These are phyloP conservation scores for Fusarium xyrophilum DNA, from an alignment of 2,329 filamentous ascomycete genomes.

Conservation along the genomic window DNA sequence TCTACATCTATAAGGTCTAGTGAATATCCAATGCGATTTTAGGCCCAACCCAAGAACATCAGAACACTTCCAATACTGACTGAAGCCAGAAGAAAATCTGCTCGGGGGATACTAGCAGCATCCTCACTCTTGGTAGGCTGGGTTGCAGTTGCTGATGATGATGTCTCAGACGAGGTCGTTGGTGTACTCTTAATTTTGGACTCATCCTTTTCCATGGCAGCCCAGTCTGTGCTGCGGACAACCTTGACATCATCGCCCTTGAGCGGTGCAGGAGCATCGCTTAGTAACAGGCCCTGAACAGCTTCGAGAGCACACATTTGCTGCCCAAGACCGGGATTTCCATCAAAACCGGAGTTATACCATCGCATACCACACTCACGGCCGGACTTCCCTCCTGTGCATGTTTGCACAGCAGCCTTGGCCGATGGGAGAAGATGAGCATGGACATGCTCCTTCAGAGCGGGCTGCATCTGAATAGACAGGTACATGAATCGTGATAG, in stretches of 20 bases:
- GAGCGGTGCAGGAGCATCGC: slow-evolving; percentile 54
- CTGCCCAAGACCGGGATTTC: slow-evolving; percentile 63
- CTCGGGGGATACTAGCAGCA: slow-evolving; percentile 25
- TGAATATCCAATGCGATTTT: slow-evolving; percentile 11
- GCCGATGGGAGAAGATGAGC: slow-evolving; percentile 59
- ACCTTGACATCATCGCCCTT: slow-evolving; percentile 56
- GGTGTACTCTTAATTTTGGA: slow-evolving; percentile 24
- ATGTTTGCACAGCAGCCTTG: slow-evolving; percentile 61
- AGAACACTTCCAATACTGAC: slow-evolving; percentile 34
- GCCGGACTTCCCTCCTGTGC: slow-evolving; percentile 61
- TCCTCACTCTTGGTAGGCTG: slow-evolving; percentile 31
- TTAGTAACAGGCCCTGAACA: slow-evolving; percentile 64
- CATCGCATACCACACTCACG: slow-evolving; percentile 68
- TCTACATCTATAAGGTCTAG: slow-evolving; percentile 32
- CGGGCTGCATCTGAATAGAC: slow-evolving; percentile 63
- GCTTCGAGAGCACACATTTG: slow-evolving; percentile 71
- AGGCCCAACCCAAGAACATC: slow-evolving; percentile 30
- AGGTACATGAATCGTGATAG: slow-evolving; percentile 70
- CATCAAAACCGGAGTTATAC: slow-evolving; percentile 65
- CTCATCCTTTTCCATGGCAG: slow-evolving; percentile 17
- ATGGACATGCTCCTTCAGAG: slow-evolving; percentile 56
- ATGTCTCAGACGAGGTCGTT: slow-evolving; percentile 6
- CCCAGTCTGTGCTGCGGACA: slow-evolving; percentile 46
- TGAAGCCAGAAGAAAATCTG: slow-evolving; percentile 30
- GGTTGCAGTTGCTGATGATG: slow-evolving; percentile 7